Conservation (phyloP, 192 early-diverging fungal genomes). For the Helicostylum pulchrum region DNA sequence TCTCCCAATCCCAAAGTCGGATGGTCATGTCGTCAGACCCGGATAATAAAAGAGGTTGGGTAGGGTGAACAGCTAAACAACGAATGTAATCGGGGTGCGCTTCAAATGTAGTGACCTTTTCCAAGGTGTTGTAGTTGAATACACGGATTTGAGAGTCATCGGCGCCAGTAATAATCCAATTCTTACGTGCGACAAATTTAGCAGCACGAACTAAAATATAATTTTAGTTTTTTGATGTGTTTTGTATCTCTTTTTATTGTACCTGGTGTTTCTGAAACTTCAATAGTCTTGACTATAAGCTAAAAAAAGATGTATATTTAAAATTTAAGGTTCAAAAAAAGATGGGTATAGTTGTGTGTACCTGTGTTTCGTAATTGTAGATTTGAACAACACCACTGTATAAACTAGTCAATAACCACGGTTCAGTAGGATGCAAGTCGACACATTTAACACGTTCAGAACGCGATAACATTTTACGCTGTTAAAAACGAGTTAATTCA, state of each 20-base stretch:
- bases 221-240: background rate
- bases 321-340: background rate
- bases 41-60: slow-evolving; percentile 90
- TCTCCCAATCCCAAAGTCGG: slow-evolving; percentile 99
- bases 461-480: slow-evolving; percentile 67
- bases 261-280: slow-evolving; percentile 91
- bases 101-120: slow-evolving; percentile 94
- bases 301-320: slow-evolving; percentile 30
- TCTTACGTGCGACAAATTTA: slow-evolving; percentile 96
- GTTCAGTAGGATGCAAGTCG: slow-evolving; percentile 98
- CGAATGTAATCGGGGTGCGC: slow-evolving; percentile 98
- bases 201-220: slow-evolving; percentile 93
- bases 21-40: slow-evolving; percentile 97
- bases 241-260: background rate
- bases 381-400: slow-evolving; percentile 96
- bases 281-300: slow-evolving; percentile 94
- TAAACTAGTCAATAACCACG: slow-evolving; percentile 94
- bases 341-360: slow-evolving; percentile 15
- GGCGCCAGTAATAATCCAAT: slow-evolving; percentile 93
- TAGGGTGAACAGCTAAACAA: slow-evolving; percentile 92
- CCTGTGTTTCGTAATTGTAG: slow-evolving; percentile 98
- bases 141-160: slow-evolving; percentile 97
- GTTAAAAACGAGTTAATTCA: background rate
- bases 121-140: slow-evolving; percentile 99
- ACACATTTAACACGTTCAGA: slow-evolving; percentile 97